Percentiles rank a stretch among this genome's conserved stretches.
phyloP scores from a whole-genome alignment of 352 stramenopile species.

The Pythium folliculosum region DNA sequence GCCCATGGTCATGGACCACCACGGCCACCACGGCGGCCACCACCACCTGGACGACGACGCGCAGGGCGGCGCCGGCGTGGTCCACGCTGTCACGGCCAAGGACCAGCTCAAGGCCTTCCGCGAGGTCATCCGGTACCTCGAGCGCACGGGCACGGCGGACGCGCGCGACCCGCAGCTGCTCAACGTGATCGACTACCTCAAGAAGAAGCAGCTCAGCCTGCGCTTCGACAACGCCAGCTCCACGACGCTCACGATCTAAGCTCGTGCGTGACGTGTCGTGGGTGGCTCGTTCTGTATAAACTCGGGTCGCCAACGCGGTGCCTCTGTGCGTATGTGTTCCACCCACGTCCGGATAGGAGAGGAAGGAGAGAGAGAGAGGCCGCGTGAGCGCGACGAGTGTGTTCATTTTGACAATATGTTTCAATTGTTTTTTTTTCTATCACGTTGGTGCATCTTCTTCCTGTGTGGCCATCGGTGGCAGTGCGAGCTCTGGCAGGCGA shows the following conservation, averaged over 20 bases:
- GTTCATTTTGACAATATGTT: conserved; percentile 6
- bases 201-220: conserved; percentile 88
- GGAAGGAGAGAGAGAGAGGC: not conserved
- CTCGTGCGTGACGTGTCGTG: not conserved
- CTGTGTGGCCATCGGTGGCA: not conserved
- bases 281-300: not conserved
- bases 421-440: conserved; percentile 4
- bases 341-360: not conserved
- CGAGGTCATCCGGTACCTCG: conserved; percentile 84
- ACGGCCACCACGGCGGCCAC: conserved; percentile 22
- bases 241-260: conserved; percentile 81
- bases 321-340: not conserved
- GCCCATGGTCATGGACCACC: conserved; percentile 33
- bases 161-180: conserved; percentile 69
- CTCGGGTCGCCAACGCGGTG: not conserved
- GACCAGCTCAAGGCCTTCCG: conserved; percentile 87
- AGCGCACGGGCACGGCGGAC: conserved; percentile 69
- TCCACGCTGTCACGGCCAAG: conserved; percentile 57
- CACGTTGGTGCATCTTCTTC: not conserved
- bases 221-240: conserved; percentile 87
- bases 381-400: not conserved
- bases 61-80: conserved; percentile 17
- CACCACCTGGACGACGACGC: conserved; percentile 47
- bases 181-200: conserved; percentile 83
- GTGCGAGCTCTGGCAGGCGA: conserved; percentile 7